Conservation (phyloP, 768 basidiomycete species). For the Hypholoma sublateritium region DNA sequence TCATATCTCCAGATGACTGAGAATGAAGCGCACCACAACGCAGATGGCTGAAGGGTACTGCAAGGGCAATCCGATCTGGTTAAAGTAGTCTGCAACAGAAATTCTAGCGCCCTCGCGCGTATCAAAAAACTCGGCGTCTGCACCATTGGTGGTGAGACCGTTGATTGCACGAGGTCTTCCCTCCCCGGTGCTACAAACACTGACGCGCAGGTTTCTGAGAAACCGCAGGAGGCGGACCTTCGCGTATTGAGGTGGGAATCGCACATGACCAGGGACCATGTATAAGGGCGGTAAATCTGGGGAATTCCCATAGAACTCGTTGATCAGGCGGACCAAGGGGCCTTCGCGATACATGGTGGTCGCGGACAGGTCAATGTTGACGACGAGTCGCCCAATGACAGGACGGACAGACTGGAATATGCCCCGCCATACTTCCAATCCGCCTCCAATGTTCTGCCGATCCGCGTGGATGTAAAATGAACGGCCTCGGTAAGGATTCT, state of each 20-base stretch:
- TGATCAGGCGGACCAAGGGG: constrained; percentile 52
- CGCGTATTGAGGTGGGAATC: constrained; percentile 46
- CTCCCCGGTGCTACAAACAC: constrained; percentile 22
- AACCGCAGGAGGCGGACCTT: constrained; percentile 41
- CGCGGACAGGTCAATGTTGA: constrained; percentile 79
- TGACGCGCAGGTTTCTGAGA: constrained; percentile 33
- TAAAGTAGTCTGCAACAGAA: constrained; percentile 43
- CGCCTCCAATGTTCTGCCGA: constrained; percentile 51
- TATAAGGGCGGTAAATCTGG: not conserved
- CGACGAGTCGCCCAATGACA: constrained; percentile 56
- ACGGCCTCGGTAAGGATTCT: constrained; percentile 69
- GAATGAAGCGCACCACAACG: constrained; percentile 42
- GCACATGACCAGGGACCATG: constrained; percentile 23
- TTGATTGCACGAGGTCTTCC: constrained; percentile 49
- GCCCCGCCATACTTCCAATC: constrained; percentile 74
- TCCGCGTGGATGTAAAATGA: constrained; percentile 71
- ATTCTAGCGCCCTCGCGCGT: constrained; percentile 44
- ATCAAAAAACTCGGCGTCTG: constrained; percentile 46
- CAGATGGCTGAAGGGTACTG: constrained; percentile 53
- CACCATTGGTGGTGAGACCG: constrained; percentile 51
- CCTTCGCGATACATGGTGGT: constrained; percentile 76
- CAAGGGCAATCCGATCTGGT: constrained; percentile 28
- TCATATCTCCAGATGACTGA: not conserved
- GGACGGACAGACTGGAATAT: constrained; percentile 82
- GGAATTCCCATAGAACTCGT: constrained; percentile 45